Evolutionary conservation across 202 grass and related monocot species (phyloP).

Genomic region (Panicum virgatum): DNA sequence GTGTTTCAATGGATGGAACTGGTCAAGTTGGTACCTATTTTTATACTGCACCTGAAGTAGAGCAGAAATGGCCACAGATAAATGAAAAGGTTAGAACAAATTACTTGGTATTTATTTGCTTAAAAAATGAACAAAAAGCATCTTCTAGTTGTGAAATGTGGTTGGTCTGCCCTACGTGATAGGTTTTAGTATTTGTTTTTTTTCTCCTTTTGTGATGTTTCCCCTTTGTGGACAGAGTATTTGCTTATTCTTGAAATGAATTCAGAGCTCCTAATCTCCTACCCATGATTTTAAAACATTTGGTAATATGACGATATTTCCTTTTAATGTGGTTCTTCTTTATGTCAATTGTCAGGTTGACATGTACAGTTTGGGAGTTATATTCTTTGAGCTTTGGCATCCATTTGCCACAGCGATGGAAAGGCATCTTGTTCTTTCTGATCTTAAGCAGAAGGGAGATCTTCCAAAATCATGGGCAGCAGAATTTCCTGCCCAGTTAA

Average conservation of each 20-base stretch:
- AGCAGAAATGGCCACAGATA: constrained; percentile 95
- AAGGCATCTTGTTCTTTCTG: constrained; percentile 89
- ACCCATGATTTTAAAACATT: background rate
- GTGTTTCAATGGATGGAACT: constrained; percentile 87
- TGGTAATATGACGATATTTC: constrained; percentile 4
- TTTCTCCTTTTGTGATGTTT: background rate
- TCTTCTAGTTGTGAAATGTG: constrained; percentile 6
- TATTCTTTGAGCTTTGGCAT: constrained; percentile 99
- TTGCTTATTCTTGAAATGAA: constrained; percentile 8
- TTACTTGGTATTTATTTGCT: background rate
- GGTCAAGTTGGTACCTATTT: constrained; percentile 97
- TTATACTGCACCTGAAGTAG: constrained; percentile 94
- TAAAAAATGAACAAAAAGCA: constrained; percentile 4
- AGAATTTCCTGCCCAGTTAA: constrained; percentile 63
- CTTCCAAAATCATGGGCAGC: constrained; percentile 67
- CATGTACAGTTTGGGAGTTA: constrained; percentile 97
- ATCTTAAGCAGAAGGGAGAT: constrained; percentile 84
- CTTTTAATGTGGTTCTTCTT: constrained; percentile 16
- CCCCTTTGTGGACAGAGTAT: background rate
- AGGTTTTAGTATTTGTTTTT: background rate
- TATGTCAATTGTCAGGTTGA: constrained; percentile 68
- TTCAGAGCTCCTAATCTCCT: background rate
- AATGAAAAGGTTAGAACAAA: constrained; percentile 84
- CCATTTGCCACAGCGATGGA: constrained; percentile 97
- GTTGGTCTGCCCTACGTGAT: background rate